A percentile compares a stretch with the other conserved stretches of the same genome.
Conservation (phyloP, 495 filamentous ascomycete species). For the Neurospora tetrasperma region DNA sequence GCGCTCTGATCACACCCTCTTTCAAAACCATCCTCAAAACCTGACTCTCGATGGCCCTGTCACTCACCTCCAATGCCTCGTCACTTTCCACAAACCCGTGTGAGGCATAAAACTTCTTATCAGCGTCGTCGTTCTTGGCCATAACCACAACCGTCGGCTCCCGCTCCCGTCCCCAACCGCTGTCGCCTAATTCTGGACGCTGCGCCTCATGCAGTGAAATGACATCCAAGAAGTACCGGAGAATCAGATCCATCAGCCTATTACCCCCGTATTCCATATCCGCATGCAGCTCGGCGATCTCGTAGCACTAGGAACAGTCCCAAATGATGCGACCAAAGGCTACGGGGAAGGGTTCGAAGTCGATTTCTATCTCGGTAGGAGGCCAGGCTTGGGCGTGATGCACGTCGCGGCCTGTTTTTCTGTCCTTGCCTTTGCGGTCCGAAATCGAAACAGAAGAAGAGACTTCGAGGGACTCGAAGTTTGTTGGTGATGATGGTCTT, state of each 20-base stretch:
- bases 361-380: not conserved
- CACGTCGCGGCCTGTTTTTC: slow-evolving; percentile 21
- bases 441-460: slow-evolving; percentile 30
- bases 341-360: slow-evolving; percentile 13
- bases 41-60: not conserved
- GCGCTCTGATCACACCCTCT: not conserved
- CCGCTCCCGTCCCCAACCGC: not conserved
- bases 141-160: not conserved
- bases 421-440: not conserved
- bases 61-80: not conserved
- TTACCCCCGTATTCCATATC: not conserved
- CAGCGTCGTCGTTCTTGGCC: not conserved
- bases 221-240: not conserved
- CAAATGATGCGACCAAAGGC: slow-evolving; percentile 44
- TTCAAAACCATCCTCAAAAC: not conserved
- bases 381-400: slow-evolving; percentile 25
- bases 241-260: not conserved
- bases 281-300: slow-evolving; percentile 30
- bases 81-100: not conserved
- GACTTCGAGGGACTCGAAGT: slow-evolving; percentile 22
- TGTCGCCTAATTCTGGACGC: not conserved
- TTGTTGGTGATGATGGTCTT: not conserved
- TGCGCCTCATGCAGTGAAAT: not conserved
- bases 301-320: slow-evolving; percentile 46
- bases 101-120: not conserved